Conservation (phyloP, 768 basidiomycete genomes). For the Boletus tylopilopsis region DNA sequence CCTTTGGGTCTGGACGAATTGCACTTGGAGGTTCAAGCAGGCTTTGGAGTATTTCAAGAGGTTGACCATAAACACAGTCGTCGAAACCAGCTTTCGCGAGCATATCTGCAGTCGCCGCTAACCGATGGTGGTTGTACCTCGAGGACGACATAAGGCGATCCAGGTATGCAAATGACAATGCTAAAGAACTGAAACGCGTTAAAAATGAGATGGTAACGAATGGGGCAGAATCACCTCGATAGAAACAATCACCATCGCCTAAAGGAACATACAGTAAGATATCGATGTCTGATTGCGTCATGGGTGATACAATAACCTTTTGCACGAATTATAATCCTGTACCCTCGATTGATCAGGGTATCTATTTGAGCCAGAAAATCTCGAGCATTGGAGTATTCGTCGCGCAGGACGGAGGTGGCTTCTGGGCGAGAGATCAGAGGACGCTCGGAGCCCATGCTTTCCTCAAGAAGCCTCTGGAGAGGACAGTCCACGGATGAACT, state of each 20-base stretch:
- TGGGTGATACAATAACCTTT: slow-evolving; percentile 44
- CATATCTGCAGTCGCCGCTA: slow-evolving; percentile 48
- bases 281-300: background rate
- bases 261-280: background rate
- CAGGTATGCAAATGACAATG: slow-evolving; percentile 79
- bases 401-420: slow-evolving; percentile 52
- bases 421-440: slow-evolving; percentile 55
- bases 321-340: slow-evolving; percentile 60
- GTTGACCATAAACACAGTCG: slow-evolving; percentile 67
- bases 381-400: slow-evolving; percentile 60
- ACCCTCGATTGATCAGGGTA: slow-evolving; percentile 61
- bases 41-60: slow-evolving; percentile 58
- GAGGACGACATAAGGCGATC: slow-evolving; percentile 56
- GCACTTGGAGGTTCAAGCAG: slow-evolving; percentile 44
- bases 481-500: background rate
- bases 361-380: slow-evolving; percentile 74
- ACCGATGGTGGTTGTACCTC: slow-evolving; percentile 44
- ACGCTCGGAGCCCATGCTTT: slow-evolving; percentile 34
- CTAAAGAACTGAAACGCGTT: slow-evolving; percentile 38
- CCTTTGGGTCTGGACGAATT: slow-evolving; percentile 28
- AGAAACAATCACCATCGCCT: slow-evolving; percentile 94
- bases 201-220: slow-evolving; percentile 4
- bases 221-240: slow-evolving; percentile 58
- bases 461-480: slow-evolving; percentile 38
- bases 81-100: slow-evolving; percentile 64